Base-by-base conservation (phyloP, 108 stramenopile genomes). In the Epithemia pelagica region DNA sequence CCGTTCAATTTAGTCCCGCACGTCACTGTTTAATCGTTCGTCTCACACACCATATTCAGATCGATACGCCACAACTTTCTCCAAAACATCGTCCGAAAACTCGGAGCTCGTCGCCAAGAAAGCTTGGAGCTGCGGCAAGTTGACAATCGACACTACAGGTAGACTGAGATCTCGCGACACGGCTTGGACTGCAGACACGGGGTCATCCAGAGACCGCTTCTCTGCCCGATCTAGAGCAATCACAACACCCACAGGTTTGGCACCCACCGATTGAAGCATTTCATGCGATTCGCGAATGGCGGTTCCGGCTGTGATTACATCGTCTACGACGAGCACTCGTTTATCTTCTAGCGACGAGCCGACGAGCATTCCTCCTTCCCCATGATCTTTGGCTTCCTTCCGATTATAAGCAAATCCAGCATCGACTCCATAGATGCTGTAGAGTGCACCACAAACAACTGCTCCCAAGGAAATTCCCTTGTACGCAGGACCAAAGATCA, bases 381-480 rank as follows among this genome's bases (percentile, higher is more conserved):
- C 99, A 78, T 99, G 99, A 71, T 98, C 97, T 82, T 99, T 99
- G 21, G 91, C 92, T 78, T 99, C 99, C 74, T 99, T 99, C 37
- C 99, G 93, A 72, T 99, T 91, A 80, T 98, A 99, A 0, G 95
- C 88, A 74, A 95, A 95, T 7, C 91, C 92, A 20, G 90, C 82
- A 70, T 94, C 82, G 52, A 88, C 67, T 2, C 95, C 96, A 71
- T 72, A 87, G 53, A 83, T 79, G 58, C 68, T 86, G 74, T 90
- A 95, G 10, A 98, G 87, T 8, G 96, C 88, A 20, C 88, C 77
- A n/a, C 88, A 84, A 2, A 97, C 94, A 21, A 95, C 87, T 20
- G 96, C 93, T 7, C 92, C 97, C n/a, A 99, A 74, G 5, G 97
- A 91, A 67, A 99, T 99, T 33, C 99, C 99, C 82, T 99, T 99